Evolutionary conservation across 768 basidiomycete species (phyloP).

Genomic region (Hypsizygus marmoreus): DNA sequence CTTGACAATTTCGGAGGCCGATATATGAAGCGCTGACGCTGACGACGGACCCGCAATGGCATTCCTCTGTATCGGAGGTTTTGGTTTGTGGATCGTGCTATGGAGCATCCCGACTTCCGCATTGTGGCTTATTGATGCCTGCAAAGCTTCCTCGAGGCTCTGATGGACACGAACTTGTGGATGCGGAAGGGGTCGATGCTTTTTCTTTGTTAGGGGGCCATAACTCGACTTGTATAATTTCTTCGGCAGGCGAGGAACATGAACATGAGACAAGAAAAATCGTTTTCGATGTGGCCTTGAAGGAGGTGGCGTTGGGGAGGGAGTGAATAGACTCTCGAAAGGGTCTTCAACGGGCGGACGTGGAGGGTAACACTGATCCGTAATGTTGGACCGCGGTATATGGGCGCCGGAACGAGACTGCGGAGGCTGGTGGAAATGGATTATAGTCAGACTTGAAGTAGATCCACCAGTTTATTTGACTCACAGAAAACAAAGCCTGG

Average conservation of each 20-base stretch:
- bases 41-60: conserved; percentile 10
- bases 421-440: no score
- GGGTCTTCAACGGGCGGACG: no score
- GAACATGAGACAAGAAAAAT: conserved; percentile 22
- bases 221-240: conserved; percentile 17
- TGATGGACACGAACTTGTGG: conserved; percentile 1
- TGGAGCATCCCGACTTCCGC: neutral
- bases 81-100: neutral
- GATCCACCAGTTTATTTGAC: no score
- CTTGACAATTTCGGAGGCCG: neutral
- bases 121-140: conserved; percentile 17
- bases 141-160: conserved; percentile 17
- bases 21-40: neutral
- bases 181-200: neutral
- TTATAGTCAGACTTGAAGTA: no score
- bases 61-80: neutral
- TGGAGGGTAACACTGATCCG: no score
- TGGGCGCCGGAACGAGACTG: no score
- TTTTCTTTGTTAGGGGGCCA: conserved; percentile 6
- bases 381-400: no score
- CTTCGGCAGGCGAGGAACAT: conserved; percentile 23
- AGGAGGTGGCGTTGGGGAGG: neutral
- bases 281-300: neutral
- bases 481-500: no score
- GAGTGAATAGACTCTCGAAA: conserved; percentile 11